Percentiles rank a stretch among this genome's conserved stretches.
These are phyloP conservation scores for Crassisporium funariophilum DNA, from an alignment of 768 basidiomycete genomes.

Conservation along the genomic window DNA sequence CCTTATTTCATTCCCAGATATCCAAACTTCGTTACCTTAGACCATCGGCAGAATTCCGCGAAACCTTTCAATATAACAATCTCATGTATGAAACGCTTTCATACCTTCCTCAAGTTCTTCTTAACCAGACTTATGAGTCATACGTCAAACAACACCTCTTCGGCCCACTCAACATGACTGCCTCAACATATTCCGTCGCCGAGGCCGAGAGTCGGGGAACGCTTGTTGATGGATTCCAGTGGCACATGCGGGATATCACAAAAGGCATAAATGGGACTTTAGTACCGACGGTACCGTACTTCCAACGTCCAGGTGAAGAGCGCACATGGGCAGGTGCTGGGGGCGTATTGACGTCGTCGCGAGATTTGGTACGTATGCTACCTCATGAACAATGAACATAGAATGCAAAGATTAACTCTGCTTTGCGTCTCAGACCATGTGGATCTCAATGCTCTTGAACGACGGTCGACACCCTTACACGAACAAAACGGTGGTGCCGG, in stretches of 20 bases:
- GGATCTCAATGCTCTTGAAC: slow-evolving; percentile 44
- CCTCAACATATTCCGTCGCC: slow-evolving; percentile 41
- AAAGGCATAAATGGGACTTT: slow-evolving; percentile 32
- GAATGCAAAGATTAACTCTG: neutral
- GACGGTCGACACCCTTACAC: slow-evolving; percentile 40
- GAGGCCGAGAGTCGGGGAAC: slow-evolving; percentile 34
- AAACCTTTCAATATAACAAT: slow-evolving; percentile 49
- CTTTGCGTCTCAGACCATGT: slow-evolving; percentile 22
- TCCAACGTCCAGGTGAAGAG: slow-evolving; percentile 41
- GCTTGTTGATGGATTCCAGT: slow-evolving; percentile 40
- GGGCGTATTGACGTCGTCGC: slow-evolving; percentile 39
- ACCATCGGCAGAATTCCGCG: slow-evolving; percentile 41
- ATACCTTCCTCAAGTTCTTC: slow-evolving; percentile 37
- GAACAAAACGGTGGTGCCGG: slow-evolving; percentile 38
- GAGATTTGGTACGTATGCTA: slow-evolving; percentile 38
- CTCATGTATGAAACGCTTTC: slow-evolving; percentile 46
- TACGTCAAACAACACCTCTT: slow-evolving; percentile 43
- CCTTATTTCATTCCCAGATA: slow-evolving; percentile 28
- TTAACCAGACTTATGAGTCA: slow-evolving; percentile 42
- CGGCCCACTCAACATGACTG: slow-evolving; percentile 38
- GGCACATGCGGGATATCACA: slow-evolving; percentile 34
- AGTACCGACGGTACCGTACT: slow-evolving; percentile 40
- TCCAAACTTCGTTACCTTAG: slow-evolving; percentile 37
- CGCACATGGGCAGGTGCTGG: slow-evolving; percentile 43
- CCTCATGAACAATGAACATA: no score